Base-by-base conservation (phyloP, 1,284 basidiomycete genomes). In the Grifola frondosa region DNA sequence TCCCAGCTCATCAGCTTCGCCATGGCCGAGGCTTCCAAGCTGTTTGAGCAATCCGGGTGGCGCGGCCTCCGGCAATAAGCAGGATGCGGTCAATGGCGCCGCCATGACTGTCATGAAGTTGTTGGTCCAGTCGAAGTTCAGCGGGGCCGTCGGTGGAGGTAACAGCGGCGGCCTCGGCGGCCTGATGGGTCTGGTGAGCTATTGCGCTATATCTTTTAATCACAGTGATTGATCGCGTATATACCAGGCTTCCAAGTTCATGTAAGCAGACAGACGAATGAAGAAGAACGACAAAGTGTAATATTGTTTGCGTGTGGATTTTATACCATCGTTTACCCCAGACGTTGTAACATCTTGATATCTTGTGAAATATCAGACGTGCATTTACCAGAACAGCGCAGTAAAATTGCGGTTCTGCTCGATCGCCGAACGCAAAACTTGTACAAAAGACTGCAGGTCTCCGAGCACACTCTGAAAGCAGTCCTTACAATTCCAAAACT, bases 71-170 rank as follows among this genome's bases (percentile, higher is more conserved):
- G 85, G 84, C 12, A 77, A 77, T 59, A 91, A 93, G 67, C 88
- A 91, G 57, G 86, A 89, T 57, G 84, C 82, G 5, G 78, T 93
- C 57, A 89, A 86, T 53, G 77, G 84, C 12, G 91, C 90, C 33
- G 89, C 84, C 4, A 83, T 84, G 79, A 91, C 85, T 1, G 78
- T 89, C 44, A 83, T 91, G 78, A 92, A 93, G 67, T 69, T 92
- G 10, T 59, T 85, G 47, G 78, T 83, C 41, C 78, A 86, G 61
- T 79, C 77, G 32, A 84, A 87, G 66, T 71, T 86, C 48, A 67
- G 75, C 31, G 56, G 66, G 3, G 61, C 63, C 5, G 68, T 66
- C 19, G 84, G 83, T 1, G 51, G 57, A 0, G 61, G 71, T 12
- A 76, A 80, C 60, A 86, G 81, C 21, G 87, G 88, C 36, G 85